Percentiles rank a stretch among this genome's conserved stretches.
Conservation (phyloP, 2,329 filamentous ascomycete genomes). For the Proliferodiscus dingleyae region DNA sequence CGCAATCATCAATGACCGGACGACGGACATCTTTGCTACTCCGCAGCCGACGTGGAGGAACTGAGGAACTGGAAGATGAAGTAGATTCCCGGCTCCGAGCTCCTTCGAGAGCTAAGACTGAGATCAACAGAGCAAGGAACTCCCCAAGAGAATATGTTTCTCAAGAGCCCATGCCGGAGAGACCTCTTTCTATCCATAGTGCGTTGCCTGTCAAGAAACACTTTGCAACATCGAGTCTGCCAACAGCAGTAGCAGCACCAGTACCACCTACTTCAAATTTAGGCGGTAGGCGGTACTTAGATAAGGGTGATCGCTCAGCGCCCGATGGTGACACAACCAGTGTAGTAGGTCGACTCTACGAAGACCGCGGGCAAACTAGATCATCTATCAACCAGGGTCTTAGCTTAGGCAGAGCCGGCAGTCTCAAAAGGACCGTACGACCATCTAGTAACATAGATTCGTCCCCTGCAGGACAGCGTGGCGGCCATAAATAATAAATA, state of each 20-base stretch:
- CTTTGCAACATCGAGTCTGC: constrained; percentile 43
- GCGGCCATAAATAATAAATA: constrained; percentile 16
- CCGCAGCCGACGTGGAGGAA: constrained; percentile 25
- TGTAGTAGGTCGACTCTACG: constrained; percentile 20
- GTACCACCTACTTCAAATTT: constrained; percentile 18
- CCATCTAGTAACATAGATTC: constrained; percentile 16
- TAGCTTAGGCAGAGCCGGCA: constrained; percentile 20
- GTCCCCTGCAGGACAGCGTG: constrained; percentile 15
- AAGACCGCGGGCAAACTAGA: constrained; percentile 27
- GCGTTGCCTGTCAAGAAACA: constrained; percentile 51
- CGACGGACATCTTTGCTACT: constrained; percentile 53
- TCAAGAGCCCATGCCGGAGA: constrained; percentile 34
- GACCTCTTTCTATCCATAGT: constrained; percentile 34
- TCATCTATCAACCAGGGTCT: constrained; percentile 22
- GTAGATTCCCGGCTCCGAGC: constrained; percentile 48
- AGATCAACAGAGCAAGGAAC: constrained; percentile 39
- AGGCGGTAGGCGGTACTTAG: constrained; percentile 24
- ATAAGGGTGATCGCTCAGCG: constrained; percentile 17
- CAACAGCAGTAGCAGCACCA: constrained; percentile 14
- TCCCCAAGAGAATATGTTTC: constrained; percentile 38
- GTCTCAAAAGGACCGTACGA: constrained; percentile 19
- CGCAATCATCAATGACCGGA: constrained; percentile 47
- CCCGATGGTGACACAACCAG: constrained; percentile 29
- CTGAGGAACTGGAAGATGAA: constrained; percentile 35
- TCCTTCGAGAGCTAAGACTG: constrained; percentile 55